phyloP scores from a whole-genome alignment of 345 rosid genomes.

The Ricinus communis region DNA sequence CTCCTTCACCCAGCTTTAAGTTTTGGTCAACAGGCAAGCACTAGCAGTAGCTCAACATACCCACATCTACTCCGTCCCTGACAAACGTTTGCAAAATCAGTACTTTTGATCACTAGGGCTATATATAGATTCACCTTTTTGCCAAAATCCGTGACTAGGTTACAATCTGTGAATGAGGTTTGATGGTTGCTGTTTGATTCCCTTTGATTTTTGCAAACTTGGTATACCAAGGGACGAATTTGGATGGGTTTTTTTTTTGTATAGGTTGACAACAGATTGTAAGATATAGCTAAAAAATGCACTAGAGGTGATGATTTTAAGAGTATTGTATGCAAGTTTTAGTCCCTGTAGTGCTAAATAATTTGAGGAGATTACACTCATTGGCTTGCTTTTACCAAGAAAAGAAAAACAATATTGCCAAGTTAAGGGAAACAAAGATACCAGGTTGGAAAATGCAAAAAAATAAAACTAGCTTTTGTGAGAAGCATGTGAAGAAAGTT shows the following conservation, averaged over 20 bases:
- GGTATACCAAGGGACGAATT: constrained; percentile 38
- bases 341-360: constrained; percentile 20
- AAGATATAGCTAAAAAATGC: constrained; percentile 23
- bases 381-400: neutral
- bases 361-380: neutral
- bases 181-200: constrained; percentile 43
- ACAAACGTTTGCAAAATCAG: constrained; percentile 18
- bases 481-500: constrained; percentile 8
- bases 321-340: constrained; percentile 33
- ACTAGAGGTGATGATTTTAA: constrained; percentile 24
- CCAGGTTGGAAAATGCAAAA: neutral
- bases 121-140: constrained; percentile 25
- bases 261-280: constrained; percentile 56
- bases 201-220: constrained; percentile 31
- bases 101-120: constrained; percentile 26
- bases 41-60: constrained; percentile 58
- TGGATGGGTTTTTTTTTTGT: constrained; percentile 41
- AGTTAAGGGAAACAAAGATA: neutral
- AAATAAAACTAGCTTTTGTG: neutral
- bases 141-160: constrained; percentile 24
- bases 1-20: constrained; percentile 57
- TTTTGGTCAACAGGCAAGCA: constrained; percentile 58
- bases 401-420: neutral
- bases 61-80: constrained; percentile 43
- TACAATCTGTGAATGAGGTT: constrained; percentile 43